phyloP scores from a whole-genome alignment of 2,329 filamentous ascomycete genomes.

The Trichoderma sp. region DNA sequence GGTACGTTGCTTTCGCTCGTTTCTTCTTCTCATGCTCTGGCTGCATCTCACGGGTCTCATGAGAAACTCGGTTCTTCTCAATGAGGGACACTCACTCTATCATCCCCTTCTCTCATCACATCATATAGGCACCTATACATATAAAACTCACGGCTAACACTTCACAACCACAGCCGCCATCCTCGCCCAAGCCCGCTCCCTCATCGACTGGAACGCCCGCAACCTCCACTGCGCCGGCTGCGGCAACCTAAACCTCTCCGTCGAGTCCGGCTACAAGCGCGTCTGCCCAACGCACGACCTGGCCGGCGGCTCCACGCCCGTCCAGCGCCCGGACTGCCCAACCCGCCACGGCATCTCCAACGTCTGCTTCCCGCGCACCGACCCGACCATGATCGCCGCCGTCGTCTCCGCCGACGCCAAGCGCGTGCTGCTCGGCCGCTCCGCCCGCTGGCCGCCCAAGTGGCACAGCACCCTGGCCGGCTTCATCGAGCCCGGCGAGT shows the following conservation, averaged over 20 bases:
- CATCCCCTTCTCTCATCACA: background rate
- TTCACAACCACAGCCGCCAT: conserved; percentile 68
- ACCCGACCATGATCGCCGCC: conserved; percentile 94
- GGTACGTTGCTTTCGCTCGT: conserved; percentile 48
- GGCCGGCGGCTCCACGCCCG: conserved; percentile 49
- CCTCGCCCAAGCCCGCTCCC: conserved; percentile 83
- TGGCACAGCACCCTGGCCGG: conserved; percentile 91
- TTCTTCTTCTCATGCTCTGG: background rate
- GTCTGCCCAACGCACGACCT: conserved; percentile 74
- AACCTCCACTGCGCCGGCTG: conserved; percentile 93
- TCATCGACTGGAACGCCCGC: conserved; percentile 92
- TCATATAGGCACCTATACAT: too few species aligned
- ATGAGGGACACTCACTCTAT: background rate
- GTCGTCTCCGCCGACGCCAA: conserved; percentile 80
- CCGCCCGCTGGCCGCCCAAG: conserved; percentile 78
- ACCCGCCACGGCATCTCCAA: conserved; percentile 88
- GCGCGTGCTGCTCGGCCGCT: conserved; percentile 79
- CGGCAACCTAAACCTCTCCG: conserved; percentile 77
- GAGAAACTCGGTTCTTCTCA: background rate
- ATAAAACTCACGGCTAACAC: background rate
- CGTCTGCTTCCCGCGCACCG: conserved; percentile 86
- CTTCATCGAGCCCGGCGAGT: conserved; percentile 84
- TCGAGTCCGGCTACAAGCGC: conserved; percentile 80
- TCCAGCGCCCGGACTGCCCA: conserved; percentile 70
- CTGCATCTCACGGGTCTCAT: background rate